These are phyloP conservation scores for Colletotrichum caudatum DNA, from an alignment of 2,329 filamentous ascomycete genomes.

Conservation along the genomic window DNA sequence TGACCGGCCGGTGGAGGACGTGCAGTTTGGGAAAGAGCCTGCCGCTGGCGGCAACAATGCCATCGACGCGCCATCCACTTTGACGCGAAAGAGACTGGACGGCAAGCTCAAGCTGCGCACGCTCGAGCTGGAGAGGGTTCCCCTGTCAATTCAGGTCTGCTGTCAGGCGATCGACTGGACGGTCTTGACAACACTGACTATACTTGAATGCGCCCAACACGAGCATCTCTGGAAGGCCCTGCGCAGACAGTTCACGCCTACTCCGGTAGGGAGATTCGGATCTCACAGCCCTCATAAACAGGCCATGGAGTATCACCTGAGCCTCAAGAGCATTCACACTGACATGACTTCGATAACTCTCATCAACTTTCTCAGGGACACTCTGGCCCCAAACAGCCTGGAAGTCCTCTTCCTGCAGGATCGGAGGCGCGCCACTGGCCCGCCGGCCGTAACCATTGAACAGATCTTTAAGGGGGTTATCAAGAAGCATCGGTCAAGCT, in stretches of 20 bases:
- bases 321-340: constrained; percentile 80
- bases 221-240: constrained; percentile 82
- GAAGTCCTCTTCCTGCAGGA: constrained; percentile 85
- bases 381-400: constrained; percentile 81
- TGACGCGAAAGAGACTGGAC: constrained; percentile 58
- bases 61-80: constrained; percentile 4
- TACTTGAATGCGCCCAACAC: constrained; percentile 79
- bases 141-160: constrained; percentile 78
- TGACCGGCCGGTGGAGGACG: neutral
- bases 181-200: constrained; percentile 75
- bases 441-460: constrained; percentile 71
- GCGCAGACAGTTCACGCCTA: constrained; percentile 70
- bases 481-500: constrained; percentile 75
- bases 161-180: constrained; percentile 81
- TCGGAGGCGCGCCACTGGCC: constrained; percentile 58
- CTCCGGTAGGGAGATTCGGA: constrained; percentile 43
- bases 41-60: neutral
- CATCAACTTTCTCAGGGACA: constrained; percentile 81
- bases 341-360: constrained; percentile 77
- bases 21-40: constrained; percentile 1
- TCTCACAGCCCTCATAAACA: constrained; percentile 46
- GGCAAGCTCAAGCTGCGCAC: constrained; percentile 75
- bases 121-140: constrained; percentile 80
- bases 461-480: constrained; percentile 78
- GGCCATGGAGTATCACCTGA: constrained; percentile 69